Percentiles rank a stretch among this genome's conserved stretches.
Conservation (phyloP, 2,329 filamentous ascomycete species). For the Scedosporium boydii region DNA sequence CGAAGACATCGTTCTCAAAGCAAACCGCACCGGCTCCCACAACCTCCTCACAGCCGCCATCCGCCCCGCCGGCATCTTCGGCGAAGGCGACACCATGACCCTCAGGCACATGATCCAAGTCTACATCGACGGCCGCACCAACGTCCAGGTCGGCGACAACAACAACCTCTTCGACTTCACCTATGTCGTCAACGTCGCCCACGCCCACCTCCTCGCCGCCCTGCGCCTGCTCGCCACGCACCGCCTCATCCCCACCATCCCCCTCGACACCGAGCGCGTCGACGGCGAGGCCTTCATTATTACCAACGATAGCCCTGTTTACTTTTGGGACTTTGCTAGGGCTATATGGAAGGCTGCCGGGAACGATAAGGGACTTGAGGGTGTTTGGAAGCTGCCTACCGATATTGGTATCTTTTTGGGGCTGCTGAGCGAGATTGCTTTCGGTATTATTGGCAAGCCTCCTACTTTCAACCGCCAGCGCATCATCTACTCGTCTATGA, state of each 20-base stretch:
- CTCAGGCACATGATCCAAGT: slow-evolving; percentile 66
- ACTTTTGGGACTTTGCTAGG: slow-evolving; percentile 83
- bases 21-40: slow-evolving; percentile 52
- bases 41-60: slow-evolving; percentile 69
- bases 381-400: slow-evolving; percentile 45
- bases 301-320: slow-evolving; percentile 79
- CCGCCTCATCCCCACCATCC: slow-evolving; percentile 38
- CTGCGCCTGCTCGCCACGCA: slow-evolving; percentile 57
- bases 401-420: slow-evolving; percentile 43
- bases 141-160: slow-evolving; percentile 69
- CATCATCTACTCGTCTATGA: slow-evolving; percentile 63
- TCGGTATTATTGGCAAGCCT: slow-evolving; percentile 37
- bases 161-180: slow-evolving; percentile 56
- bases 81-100: slow-evolving; percentile 73
- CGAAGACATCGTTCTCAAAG: slow-evolving; percentile 69
- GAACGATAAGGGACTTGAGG: slow-evolving; percentile 37
- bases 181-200: slow-evolving; percentile 54
- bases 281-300: slow-evolving; percentile 86
- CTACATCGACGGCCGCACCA: slow-evolving; percentile 58
- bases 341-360: slow-evolving; percentile 63
- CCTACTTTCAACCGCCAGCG: slow-evolving; percentile 50
- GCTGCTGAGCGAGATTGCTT: slow-evolving; percentile 42
- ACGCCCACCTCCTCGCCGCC: slow-evolving; percentile 77
- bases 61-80: slow-evolving; percentile 82
- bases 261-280: slow-evolving; percentile 63